phyloP scores from a whole-genome alignment of 2,329 filamentous ascomycete species.

The Trichoderma oligosporum region DNA sequence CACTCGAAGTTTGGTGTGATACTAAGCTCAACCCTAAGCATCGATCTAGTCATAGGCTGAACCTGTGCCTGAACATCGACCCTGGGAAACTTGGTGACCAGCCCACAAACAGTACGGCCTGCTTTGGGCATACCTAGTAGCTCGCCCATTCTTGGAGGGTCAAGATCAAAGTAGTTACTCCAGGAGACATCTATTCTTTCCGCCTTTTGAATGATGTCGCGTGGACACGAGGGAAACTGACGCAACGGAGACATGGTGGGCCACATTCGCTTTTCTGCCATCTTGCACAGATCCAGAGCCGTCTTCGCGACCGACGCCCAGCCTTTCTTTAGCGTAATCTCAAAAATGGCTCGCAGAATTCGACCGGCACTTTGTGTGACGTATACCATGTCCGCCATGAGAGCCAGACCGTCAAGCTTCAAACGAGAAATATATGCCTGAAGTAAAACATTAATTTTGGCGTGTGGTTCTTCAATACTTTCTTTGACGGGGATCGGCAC shows the following conservation, averaged over 20 bases:
- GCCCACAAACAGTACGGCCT: constrained; percentile 75
- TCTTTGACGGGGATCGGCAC: constrained; percentile 98
- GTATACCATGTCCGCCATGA: constrained; percentile 99
- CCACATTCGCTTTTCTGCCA: constrained; percentile 99
- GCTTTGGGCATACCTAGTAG: constrained; percentile 85
- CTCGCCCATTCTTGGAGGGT: constrained; percentile 94
- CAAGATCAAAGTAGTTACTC: constrained; percentile 91
- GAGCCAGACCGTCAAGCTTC: constrained; percentile 84
- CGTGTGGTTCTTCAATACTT: constrained; percentile 91
- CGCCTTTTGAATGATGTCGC: constrained; percentile 84
- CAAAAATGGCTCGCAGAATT: constrained; percentile 92
- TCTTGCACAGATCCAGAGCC: constrained; percentile 92
- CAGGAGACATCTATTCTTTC: constrained; percentile 94
- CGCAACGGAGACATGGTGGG: constrained; percentile 94
- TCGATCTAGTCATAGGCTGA: constrained; percentile 88
- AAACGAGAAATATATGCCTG: constrained; percentile 96
- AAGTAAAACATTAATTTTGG: constrained; percentile 95
- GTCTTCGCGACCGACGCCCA: constrained; percentile 93
- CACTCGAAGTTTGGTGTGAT: constrained; percentile 94
- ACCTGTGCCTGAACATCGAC: constrained; percentile 90
- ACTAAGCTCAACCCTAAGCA: constrained; percentile 84
- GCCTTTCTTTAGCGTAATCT: constrained; percentile 95
- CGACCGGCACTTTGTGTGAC: constrained; percentile 96
- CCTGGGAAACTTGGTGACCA: constrained; percentile 89
- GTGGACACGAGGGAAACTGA: constrained; percentile 78